phyloP scores from a whole-genome alignment of 192 early-diverging fungal species.

The Radiomyces spectabilis region DNA sequence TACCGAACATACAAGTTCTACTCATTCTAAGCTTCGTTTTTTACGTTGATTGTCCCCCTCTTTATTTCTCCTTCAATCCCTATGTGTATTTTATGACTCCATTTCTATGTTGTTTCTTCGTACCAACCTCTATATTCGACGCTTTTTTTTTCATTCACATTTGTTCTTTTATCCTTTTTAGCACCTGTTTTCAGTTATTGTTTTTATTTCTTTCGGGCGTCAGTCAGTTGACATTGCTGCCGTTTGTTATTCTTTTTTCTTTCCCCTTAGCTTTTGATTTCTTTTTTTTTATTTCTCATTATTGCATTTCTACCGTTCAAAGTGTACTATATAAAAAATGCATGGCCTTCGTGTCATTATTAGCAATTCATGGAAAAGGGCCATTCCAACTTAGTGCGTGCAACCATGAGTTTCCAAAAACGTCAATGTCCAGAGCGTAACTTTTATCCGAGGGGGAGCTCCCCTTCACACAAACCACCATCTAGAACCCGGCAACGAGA shows the following conservation, averaged over 20 bases:
- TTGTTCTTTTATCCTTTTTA: not conserved
- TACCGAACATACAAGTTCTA: slow-evolving; percentile 25
- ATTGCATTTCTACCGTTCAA: not conserved
- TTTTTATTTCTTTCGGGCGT: too few relatives aligned
- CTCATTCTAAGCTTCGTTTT: slow-evolving; percentile 10
- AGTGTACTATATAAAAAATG: not conserved
- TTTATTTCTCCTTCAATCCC: too few relatives aligned
- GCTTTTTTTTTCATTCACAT: not conserved
- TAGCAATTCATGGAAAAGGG: not conserved
- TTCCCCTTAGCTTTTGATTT: not conserved
- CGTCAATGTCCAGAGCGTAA: not conserved
- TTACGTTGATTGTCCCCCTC: too few relatives aligned
- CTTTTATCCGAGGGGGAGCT: not conserved
- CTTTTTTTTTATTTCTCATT: not conserved
- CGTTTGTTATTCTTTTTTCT: not conserved
- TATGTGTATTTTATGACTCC: not conserved
- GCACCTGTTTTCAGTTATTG: too few relatives aligned
- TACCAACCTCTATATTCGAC: not conserved
- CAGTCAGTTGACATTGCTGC: too few relatives aligned
- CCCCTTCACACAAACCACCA: not conserved
- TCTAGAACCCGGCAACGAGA: not conserved
- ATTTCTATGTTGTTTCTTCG: not conserved
- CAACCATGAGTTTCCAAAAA: not conserved
- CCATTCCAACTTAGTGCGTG: not conserved
- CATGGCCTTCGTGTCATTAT: not conserved